Conservation (phyloP, 768 basidiomycete species). For the Panellus pusillus region DNA sequence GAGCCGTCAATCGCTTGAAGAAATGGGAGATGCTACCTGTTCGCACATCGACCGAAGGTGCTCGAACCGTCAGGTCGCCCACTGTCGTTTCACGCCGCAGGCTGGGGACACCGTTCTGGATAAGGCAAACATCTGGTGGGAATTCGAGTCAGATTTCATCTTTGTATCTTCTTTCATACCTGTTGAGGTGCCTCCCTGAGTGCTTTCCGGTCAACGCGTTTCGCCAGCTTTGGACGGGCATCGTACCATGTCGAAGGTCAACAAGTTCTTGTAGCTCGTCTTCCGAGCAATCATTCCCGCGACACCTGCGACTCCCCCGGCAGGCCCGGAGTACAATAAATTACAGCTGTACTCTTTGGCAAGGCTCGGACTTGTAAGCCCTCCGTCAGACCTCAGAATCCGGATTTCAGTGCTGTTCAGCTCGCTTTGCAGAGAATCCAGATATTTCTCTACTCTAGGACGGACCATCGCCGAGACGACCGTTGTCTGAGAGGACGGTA, state of each 20-base stretch:
- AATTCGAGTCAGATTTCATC: background rate
- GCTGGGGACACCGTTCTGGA: conserved; percentile 29
- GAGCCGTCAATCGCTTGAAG: background rate
- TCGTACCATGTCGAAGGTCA: conserved; percentile 30
- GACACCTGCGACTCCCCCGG: conserved; percentile 31
- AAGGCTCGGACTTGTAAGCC: conserved; percentile 23
- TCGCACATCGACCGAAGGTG: conserved; percentile 29
- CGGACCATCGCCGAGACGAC: conserved; percentile 32
- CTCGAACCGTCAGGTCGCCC: conserved; percentile 28
- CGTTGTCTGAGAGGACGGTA: conserved; percentile 18
- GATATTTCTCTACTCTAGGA: conserved; percentile 26
- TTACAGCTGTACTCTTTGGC: conserved; percentile 29
- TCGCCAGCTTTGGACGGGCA: no score
- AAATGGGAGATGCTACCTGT: conserved; percentile 2
- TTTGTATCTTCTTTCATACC: background rate
- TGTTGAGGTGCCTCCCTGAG: conserved; percentile 27
- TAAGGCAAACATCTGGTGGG: conserved; percentile 26
- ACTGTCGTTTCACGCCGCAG: conserved; percentile 29
- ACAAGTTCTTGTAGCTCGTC: conserved; percentile 25
- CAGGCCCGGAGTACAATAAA: conserved; percentile 28
- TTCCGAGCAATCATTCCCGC: conserved; percentile 18
- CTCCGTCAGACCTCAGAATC: conserved; percentile 29
- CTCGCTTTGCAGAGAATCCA: conserved; percentile 24
- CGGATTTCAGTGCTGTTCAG: conserved; percentile 24
- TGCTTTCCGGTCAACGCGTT: background rate